Evolutionary conservation across 306 rosid genomes (phyloP), one percentile per base, ranked within the genome.

Genomic region (Spatholobus suberectus): DNA sequence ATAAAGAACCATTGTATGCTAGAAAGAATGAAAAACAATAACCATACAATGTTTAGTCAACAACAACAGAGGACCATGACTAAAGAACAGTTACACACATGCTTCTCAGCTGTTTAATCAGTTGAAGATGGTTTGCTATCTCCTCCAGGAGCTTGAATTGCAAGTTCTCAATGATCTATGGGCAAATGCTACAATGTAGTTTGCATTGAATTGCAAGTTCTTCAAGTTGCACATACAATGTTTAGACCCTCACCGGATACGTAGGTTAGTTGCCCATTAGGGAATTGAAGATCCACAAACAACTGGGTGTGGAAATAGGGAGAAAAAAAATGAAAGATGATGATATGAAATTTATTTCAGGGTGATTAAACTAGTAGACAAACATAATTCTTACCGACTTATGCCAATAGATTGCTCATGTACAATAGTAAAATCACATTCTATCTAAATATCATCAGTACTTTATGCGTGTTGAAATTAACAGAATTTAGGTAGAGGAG

Each of bases 261-360:
- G 59, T 94, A 94, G 67, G 99, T 96, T 62, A 96, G 76, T 88
- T 96, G 98, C 68, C 98, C 99, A 57, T 94, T 91, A 75, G 99
- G 99, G 86, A 92, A 96, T 91, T 96, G 98, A 85, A 96, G 90
- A 90, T 94, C 99, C 76, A 96, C 97, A 58, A 94, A 96, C 47
- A 98, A 92, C 99, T 96, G 95, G 52, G 34, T 40, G 34, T 52
- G 62, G 27, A 69, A 57, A 71, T 51, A 81, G 61, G 77, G 32
- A 24, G 3, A 3, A 29, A 15, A 44, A 23, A 26, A n/a, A n/a
- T n/a, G n/a, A 70, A 34, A 15, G 73, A 46, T 35, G 38, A 63
- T 1, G 24, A 55, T 41, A 82, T 72, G 78, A 58, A 54, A 55
- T 65, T 52, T 61, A 68, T 68, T 57, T 69, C 63, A 81, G 51